Evolutionary conservation across 1,139 yeast genomes (phyloP).

Genomic region (Geotrichum bryndzae): DNA sequence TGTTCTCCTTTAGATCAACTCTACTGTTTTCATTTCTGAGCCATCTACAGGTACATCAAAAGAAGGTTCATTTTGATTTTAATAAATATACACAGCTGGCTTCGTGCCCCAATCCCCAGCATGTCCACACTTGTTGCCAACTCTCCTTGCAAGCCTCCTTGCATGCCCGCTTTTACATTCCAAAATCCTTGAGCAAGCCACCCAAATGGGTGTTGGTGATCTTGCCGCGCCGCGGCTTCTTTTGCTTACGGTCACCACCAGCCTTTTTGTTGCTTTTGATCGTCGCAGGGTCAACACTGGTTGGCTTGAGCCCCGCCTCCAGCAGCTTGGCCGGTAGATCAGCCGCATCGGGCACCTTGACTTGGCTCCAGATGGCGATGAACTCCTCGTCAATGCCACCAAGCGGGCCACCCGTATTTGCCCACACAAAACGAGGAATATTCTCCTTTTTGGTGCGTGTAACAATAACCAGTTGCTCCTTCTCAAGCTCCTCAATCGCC

Average conservation of each 20-base stretch:
- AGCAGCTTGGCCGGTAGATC: constrained; percentile 72
- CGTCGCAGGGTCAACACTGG: constrained; percentile 93
- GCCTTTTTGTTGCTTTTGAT: constrained; percentile 51
- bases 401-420: constrained; percentile 69
- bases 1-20: neutral
- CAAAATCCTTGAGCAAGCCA: constrained; percentile 86
- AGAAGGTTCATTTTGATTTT: neutral
- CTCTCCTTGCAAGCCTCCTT: neutral
- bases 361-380: constrained; percentile 69
- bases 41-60: neutral
- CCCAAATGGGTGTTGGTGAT: constrained; percentile 95
- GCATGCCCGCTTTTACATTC: constrained; percentile 6
- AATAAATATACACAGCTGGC: neutral
- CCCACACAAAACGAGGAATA: constrained; percentile 87
- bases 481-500: constrained; percentile 51
- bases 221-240: constrained; percentile 88
- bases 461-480: constrained; percentile 65
- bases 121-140: neutral
- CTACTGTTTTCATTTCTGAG: neutral
- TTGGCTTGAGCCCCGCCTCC: constrained; percentile 86
- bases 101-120: neutral
- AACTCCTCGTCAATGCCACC: constrained; percentile 80
- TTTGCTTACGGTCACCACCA: constrained; percentile 66
- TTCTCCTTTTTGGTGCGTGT: constrained; percentile 88
- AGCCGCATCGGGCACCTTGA: constrained; percentile 74